Percentiles rank a stretch among this genome's conserved stretches.
These are phyloP conservation scores for Pythium inflatum DNA, from an alignment of 352 stramenopile genomes.

Conservation along the genomic window DNA sequence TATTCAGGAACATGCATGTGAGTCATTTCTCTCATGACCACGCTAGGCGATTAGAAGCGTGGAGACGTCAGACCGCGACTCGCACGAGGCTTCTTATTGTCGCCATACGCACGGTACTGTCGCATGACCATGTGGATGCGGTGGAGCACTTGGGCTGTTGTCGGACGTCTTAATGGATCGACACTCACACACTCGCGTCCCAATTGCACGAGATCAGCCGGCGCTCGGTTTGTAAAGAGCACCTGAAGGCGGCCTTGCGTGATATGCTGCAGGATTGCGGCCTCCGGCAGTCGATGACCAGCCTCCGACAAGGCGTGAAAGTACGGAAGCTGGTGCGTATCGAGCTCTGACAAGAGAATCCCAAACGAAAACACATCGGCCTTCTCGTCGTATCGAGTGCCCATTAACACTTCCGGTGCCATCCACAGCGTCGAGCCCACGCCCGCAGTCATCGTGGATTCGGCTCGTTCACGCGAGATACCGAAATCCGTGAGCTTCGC, in stretches of 20 bases:
- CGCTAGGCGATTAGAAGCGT: neutral
- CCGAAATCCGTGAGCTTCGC: slow-evolving; percentile 1
- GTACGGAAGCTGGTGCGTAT: slow-evolving; percentile 2
- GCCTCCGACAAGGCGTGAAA: neutral
- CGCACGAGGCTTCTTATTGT: neutral
- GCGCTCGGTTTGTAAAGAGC: slow-evolving; percentile 1
- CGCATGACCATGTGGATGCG: slow-evolving; percentile 6
- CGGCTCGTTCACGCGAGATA: neutral
- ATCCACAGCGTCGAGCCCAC: slow-evolving; percentile 5
- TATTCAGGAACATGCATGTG: no score
- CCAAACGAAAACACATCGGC: slow-evolving; percentile 5
- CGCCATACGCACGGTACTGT: neutral
- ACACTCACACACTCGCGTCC: slow-evolving; percentile 6
- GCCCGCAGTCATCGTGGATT: neutral
- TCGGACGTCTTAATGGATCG: neutral
- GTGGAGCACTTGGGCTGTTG: slow-evolving; percentile 3
- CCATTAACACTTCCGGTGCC: slow-evolving; percentile 4
- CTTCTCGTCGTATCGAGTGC: slow-evolving; percentile 1
- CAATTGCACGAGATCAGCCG: slow-evolving; percentile 6
- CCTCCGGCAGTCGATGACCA: neutral
- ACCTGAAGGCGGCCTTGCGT: neutral
- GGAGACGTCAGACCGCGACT: neutral
- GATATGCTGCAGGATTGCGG: slow-evolving; percentile 4
- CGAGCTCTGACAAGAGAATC: neutral
- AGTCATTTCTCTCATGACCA: no score